These are phyloP conservation scores for Xylaria venustula DNA, from an alignment of 495 filamentous ascomycete genomes.

Conservation along the genomic window DNA sequence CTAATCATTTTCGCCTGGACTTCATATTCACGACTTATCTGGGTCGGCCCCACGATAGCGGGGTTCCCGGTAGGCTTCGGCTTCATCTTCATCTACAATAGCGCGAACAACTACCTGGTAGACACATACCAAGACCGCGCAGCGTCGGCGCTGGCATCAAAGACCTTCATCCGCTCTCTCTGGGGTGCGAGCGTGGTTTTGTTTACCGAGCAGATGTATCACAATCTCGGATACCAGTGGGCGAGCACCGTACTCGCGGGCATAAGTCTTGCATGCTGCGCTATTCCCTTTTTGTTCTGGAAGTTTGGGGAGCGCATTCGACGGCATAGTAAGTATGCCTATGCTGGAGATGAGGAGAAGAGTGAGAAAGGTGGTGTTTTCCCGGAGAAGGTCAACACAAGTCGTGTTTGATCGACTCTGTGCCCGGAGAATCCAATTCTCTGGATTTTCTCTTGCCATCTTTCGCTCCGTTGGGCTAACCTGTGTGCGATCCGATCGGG, in stretches of 20 bases:
- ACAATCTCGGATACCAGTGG: conserved; percentile 71
- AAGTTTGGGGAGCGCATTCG: conserved; percentile 69
- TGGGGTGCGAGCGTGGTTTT: conserved; percentile 75
- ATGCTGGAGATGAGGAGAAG: conserved; percentile 44
- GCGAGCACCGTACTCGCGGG: conserved; percentile 69
- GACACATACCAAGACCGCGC: conserved; percentile 84
- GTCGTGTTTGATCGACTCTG: neutral
- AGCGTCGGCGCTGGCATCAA: conserved; percentile 81
- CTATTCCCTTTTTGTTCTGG: conserved; percentile 76
- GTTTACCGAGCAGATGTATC: conserved; percentile 81
- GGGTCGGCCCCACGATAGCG: conserved; percentile 70
- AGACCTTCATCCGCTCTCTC: conserved; percentile 74
- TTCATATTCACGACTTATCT: conserved; percentile 62
- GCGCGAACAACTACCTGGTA: conserved; percentile 76
- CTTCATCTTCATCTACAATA: conserved; percentile 84
- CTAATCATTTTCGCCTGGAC: conserved; percentile 87
- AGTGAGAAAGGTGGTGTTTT: conserved; percentile 1
- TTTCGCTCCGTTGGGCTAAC: too few relatives aligned
- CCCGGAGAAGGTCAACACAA: neutral
- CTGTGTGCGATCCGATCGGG: too few relatives aligned
- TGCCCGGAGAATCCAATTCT: neutral
- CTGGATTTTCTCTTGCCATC: too few relatives aligned
- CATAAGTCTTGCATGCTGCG: conserved; percentile 68
- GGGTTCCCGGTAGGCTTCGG: conserved; percentile 80
- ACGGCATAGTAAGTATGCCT: conserved; percentile 63